Evolutionary conservation across 208 protist species (phyloP), one percentile per base, ranked within the genome.

Genomic region (Acanthamoeba lenticulata): DNA sequence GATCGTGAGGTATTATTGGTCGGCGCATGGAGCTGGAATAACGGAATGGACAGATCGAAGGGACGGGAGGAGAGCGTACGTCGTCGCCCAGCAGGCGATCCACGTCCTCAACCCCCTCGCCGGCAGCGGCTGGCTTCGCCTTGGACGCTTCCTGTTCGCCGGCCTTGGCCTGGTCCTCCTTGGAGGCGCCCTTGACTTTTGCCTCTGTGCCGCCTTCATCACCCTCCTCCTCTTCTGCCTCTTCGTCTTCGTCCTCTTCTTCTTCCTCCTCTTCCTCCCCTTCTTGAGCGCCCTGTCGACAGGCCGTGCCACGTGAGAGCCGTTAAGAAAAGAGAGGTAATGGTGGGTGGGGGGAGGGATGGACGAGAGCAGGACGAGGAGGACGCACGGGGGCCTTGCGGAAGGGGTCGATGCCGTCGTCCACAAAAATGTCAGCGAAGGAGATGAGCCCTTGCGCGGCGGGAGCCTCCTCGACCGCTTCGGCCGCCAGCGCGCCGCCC

Each of bases 361-460:
- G 47, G 47, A 34, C 0, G 7, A 17, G n/a, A 4, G 34, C n/a
- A 1, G 57, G 57, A 1, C 27, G 57, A 1, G 57, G 21, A 21
- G 47, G 15, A 55, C 1, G 57, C 34, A 67, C 57, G 57, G 72
- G 27, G 4, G 38, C 72, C 21, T 83, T 83, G 40, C 44, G 72
- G 72, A 83, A 83, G 40, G 72, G 72, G 5, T 83, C 72, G 44
- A 83, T 83, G 72, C 72, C 72, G 44, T 83, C 72, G 17, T 83
- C 72, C 9, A 83, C 44, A 34, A 83, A 83, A 32, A 83, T 83
- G 72, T 83, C 72, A 29, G 72, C 72, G 27, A 83, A 83, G 32
- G 72, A 47, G 72, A 83, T 83, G 40, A 45, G 44, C 32, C 72
- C 72, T 29, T 83, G 72, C 32, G 32, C 34, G 6, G 34, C 72